Evolutionary conservation across 306 rosid species (phyloP).

Genomic region (Vicia villosa): DNA sequence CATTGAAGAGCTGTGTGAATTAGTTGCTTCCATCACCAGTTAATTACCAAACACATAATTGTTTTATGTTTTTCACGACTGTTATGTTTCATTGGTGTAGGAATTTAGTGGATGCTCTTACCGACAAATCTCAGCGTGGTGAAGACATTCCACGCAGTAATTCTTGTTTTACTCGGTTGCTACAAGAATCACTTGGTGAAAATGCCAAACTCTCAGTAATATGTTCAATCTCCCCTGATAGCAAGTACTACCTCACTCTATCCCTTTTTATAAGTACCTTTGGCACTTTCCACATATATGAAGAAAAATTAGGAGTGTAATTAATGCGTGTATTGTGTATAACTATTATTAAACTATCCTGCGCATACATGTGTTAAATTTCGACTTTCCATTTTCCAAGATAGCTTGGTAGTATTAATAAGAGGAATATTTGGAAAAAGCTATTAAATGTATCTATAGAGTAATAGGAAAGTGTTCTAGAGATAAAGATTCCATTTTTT

Average conservation of each 20-base stretch:
- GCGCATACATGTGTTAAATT: not conserved
- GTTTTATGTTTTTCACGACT: conserved; percentile 27
- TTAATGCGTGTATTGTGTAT: not conserved
- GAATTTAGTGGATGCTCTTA: conserved; percentile 65
- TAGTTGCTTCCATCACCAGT: conserved; percentile 15
- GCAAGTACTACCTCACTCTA: conserved; percentile 42
- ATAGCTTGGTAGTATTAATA: not conserved
- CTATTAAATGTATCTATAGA: not conserved
- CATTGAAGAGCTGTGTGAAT: not conserved
- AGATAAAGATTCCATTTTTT: conserved; percentile 34
- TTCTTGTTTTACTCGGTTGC: conserved; percentile 68
- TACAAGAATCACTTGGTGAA: conserved; percentile 76
- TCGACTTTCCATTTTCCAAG: not conserved
- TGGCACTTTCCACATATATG: not conserved
- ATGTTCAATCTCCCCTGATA: conserved; percentile 71
- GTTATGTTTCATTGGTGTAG: conserved; percentile 54
- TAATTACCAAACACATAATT: conserved; percentile 12
- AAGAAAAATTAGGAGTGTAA: not conserved
- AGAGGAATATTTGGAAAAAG: not conserved
- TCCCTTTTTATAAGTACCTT: not conserved
- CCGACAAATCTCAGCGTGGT: conserved; percentile 43
- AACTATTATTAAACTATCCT: not conserved
- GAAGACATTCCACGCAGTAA: conserved; percentile 49
- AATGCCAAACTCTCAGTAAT: conserved; percentile 79
- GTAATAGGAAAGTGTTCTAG: conserved; percentile 2